A percentile compares a stretch with the other conserved stretches of the same genome.
Evolutionary conservation across 2,329 filamentous ascomycete genomes (phyloP).

Genomic region (Magnaporthales sp.): DNA sequence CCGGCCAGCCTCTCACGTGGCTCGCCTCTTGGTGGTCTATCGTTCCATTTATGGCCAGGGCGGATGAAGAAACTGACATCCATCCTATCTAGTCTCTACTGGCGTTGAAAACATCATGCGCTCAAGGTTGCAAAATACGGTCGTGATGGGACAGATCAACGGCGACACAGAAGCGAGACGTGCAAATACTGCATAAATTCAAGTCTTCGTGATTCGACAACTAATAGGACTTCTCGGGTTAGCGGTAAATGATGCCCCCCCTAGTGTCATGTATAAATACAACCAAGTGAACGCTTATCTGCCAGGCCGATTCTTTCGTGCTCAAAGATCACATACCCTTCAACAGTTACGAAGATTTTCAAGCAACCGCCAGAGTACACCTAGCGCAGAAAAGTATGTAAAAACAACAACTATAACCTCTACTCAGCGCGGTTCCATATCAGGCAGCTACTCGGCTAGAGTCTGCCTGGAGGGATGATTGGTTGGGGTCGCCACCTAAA

Average conservation of each 20-base stretch:
- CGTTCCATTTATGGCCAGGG: background rate
- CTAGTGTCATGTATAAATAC: background rate
- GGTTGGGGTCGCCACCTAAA: conserved; percentile 35
- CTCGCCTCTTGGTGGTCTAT: background rate
- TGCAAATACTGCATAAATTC: background rate
- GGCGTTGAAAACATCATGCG: background rate
- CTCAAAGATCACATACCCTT: background rate
- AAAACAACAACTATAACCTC: no score
- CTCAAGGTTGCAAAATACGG: background rate
- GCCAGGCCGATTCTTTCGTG: background rate
- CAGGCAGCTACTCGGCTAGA: conserved; percentile 33
- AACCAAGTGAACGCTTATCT: background rate
- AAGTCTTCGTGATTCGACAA: background rate
- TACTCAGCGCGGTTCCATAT: no score
- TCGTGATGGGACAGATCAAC: background rate
- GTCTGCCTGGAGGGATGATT: conserved; percentile 34
- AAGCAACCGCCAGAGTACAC: no score
- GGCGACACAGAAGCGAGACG: background rate
- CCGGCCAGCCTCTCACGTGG: background rate
- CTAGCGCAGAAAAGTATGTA: no score
- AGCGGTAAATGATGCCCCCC: no score
- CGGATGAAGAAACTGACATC: background rate
- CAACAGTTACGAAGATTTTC: background rate
- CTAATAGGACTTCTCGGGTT: background rate
- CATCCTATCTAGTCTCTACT: background rate